These are phyloP conservation scores for Trichoderma asperelloides DNA, from an alignment of 495 filamentous ascomycete species.

Conservation along the genomic window DNA sequence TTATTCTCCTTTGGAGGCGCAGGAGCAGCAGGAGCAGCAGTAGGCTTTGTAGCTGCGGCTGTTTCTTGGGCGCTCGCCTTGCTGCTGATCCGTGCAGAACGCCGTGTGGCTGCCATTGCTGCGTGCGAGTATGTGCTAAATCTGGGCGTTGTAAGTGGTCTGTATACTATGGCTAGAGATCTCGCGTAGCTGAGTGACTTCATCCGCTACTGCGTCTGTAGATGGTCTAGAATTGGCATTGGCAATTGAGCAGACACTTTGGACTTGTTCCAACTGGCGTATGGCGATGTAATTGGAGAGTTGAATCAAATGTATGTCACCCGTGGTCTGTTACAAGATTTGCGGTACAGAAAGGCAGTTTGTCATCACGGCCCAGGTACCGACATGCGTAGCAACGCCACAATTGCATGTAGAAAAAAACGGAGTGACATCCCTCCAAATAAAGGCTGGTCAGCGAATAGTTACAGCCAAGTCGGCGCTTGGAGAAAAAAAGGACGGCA, in stretches of 20 bases:
- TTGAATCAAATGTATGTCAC: background rate
- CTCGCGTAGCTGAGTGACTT: background rate
- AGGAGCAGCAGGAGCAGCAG: constrained; percentile 13
- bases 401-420: background rate
- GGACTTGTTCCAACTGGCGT: background rate
- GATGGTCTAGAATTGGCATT: background rate
- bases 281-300: background rate
- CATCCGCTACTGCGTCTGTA: background rate
- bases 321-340: background rate
- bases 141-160: background rate
- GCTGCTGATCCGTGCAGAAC: background rate
- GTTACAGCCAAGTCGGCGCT: background rate
- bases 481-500: background rate
- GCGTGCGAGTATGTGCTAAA: background rate
- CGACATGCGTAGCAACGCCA: background rate
- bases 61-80: background rate
- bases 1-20: constrained; percentile 13
- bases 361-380: background rate
- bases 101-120: constrained; percentile 2
- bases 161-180: background rate
- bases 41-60: background rate
- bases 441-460: background rate
- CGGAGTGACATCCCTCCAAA: background rate
- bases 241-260: background rate
- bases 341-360: background rate